Conservation (phyloP, 805 yeast species). For the Candida multigemmis region DNA sequence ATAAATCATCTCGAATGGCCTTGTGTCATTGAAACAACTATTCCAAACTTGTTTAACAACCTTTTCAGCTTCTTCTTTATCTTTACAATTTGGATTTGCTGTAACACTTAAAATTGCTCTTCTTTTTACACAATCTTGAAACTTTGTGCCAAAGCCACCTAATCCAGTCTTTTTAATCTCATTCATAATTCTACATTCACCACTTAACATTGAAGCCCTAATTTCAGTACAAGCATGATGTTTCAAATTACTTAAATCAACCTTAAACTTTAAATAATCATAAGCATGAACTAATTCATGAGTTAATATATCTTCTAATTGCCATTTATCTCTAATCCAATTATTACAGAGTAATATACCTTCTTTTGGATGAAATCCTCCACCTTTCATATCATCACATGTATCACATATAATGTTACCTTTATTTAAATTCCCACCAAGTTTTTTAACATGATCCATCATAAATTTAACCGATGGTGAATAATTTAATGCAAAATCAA, state of each 20-base stretch:
- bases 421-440: constrained; percentile 40
- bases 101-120: constrained; percentile 78
- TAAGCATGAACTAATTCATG: constrained; percentile 93
- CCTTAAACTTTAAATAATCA: constrained; percentile 80
- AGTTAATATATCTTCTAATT: constrained; percentile 81
- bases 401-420: constrained; percentile 64
- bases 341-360: constrained; percentile 88
- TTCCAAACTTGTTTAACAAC: constrained; percentile 86
- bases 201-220: constrained; percentile 85
- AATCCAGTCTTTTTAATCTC: constrained; percentile 58
- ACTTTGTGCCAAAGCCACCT: constrained; percentile 61
- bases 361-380: constrained; percentile 86
- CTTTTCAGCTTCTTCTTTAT: constrained; percentile 62
- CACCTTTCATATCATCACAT: constrained; percentile 76
- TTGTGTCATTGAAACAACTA: constrained; percentile 86
- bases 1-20: constrained; percentile 92
- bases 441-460: constrained; percentile 70
- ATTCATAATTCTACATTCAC: constrained; percentile 88
- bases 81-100: constrained; percentile 78
- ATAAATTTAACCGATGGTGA: constrained; percentile 84
- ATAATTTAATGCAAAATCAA: constrained; percentile 71
- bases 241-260: constrained; percentile 73
- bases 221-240: constrained; percentile 98
- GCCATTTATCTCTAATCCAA: constrained; percentile 63
- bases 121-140: constrained; percentile 84